A percentile compares a stretch with the other conserved stretches of the same genome.
Evolutionary conservation across 768 basidiomycete genomes (phyloP).

Genomic region (Lentinula sp.): DNA sequence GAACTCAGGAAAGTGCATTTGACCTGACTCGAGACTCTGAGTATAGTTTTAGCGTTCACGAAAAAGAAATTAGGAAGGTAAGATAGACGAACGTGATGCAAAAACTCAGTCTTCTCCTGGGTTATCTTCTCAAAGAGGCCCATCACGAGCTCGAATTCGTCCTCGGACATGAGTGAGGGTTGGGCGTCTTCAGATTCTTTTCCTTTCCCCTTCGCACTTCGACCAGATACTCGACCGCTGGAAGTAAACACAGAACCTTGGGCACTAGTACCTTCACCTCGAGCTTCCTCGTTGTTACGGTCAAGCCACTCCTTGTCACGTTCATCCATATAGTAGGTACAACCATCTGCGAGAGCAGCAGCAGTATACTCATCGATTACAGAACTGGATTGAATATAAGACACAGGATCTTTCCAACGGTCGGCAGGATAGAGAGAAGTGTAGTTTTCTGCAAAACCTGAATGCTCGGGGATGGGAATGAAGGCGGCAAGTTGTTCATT

Average conservation of each 20-base stretch:
- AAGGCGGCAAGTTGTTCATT: constrained; percentile 37
- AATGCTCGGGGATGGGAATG: constrained; percentile 93
- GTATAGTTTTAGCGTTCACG: background rate
- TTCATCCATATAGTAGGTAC: constrained; percentile 94
- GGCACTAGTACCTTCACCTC: constrained; percentile 78
- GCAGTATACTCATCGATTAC: constrained; percentile 74
- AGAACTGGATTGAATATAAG: constrained; percentile 77
- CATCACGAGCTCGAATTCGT: constrained; percentile 95
- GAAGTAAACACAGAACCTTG: constrained; percentile 60
- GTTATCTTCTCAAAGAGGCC: constrained; percentile 89
- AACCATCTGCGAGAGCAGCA: constrained; percentile 62
- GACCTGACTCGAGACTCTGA: constrained; percentile 57
- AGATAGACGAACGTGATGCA: constrained; percentile 71
- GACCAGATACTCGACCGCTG: constrained; percentile 50
- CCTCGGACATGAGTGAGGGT: constrained; percentile 71
- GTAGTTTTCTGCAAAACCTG: constrained; percentile 74
- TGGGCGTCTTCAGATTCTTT: constrained; percentile 72
- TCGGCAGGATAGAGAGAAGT: constrained; percentile 64
- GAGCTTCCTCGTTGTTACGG: constrained; percentile 81
- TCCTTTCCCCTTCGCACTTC: constrained; percentile 75
- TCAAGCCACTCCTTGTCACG: constrained; percentile 93
- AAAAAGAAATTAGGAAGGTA: background rate
- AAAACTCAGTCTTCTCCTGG: constrained; percentile 82
- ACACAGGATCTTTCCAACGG: constrained; percentile 70
- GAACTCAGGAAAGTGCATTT: constrained; percentile 63